Evolutionary conservation across 2,329 filamentous ascomycete species (phyloP).

Genomic region (Verticillium longisporum): DNA sequence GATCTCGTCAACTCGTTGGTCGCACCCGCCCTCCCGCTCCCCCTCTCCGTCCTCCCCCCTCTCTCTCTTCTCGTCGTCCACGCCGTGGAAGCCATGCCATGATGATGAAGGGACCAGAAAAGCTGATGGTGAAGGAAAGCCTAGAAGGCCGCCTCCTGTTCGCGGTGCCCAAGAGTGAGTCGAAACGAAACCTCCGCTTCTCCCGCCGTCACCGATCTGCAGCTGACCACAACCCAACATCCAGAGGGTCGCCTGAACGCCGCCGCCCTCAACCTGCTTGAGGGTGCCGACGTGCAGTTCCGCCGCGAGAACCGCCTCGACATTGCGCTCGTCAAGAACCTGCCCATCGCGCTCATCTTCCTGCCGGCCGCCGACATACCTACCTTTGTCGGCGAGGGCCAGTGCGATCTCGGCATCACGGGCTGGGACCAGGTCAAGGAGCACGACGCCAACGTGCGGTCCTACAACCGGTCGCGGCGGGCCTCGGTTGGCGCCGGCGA

Average conservation of each 20-base stretch:
- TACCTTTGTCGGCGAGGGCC: conserved; percentile 92
- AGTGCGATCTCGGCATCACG: conserved; percentile 90
- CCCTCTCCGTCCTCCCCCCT: not conserved
- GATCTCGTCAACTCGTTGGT: conserved; percentile 49
- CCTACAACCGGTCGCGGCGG: conserved; percentile 38
- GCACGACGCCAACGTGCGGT: conserved; percentile 62
- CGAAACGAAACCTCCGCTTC: not conserved
- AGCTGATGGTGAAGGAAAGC: conserved; percentile 36
- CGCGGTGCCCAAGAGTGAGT: conserved; percentile 93
- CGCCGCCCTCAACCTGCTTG: conserved; percentile 80
- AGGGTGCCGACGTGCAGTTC: conserved; percentile 95
- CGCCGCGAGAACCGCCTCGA: conserved; percentile 90
- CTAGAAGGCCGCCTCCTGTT: conserved; percentile 90
- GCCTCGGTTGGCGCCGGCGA: conserved; percentile 38
- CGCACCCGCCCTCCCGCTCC: conserved; percentile 6
- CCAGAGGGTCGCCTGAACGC: conserved; percentile 89
- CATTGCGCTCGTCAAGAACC: conserved; percentile 96
- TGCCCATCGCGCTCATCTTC: conserved; percentile 91
- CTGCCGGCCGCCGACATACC: conserved; percentile 96
- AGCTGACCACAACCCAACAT: conserved; percentile 5
- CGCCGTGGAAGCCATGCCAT: not conserved
- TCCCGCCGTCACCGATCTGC: not conserved
- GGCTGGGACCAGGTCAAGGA: conserved; percentile 89
- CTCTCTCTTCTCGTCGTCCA: conserved; percentile 3
- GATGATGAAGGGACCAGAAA: conserved; percentile 8